phyloP scores from a whole-genome alignment of 257 asterid species.

The Lantana camara region DNA sequence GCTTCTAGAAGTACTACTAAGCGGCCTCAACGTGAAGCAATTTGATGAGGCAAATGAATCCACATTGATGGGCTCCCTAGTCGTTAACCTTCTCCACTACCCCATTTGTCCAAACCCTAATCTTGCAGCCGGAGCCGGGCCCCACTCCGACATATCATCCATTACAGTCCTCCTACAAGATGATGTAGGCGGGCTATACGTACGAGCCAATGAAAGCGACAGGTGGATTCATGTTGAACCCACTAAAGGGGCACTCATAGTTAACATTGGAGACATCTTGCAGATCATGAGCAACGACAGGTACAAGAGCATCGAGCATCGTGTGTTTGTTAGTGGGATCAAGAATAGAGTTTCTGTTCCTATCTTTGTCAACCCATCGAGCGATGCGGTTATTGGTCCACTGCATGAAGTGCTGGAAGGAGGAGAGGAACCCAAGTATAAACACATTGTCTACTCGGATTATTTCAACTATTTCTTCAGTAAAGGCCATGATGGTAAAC shows the following conservation, averaged over 20 bases:
- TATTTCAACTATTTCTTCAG: slow-evolving; percentile 57
- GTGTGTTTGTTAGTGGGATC: slow-evolving; percentile 36
- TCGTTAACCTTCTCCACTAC: slow-evolving; percentile 42
- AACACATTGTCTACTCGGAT: slow-evolving; percentile 41
- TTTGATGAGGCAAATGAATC: slow-evolving; percentile 39
- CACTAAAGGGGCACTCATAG: slow-evolving; percentile 46
- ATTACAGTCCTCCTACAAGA: slow-evolving; percentile 62
- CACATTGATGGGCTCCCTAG: slow-evolving; percentile 39
- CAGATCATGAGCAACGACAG: slow-evolving; percentile 58
- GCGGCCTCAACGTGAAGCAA: slow-evolving; percentile 44
- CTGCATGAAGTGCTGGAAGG: slow-evolving; percentile 39
- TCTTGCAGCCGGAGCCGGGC: slow-evolving; percentile 53
- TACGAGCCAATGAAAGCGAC: slow-evolving; percentile 31
- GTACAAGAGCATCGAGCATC: slow-evolving; percentile 64
- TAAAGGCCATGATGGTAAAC: slow-evolving; percentile 57
- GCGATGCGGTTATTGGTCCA: slow-evolving; percentile 48
- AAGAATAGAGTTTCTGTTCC: slow-evolving; percentile 55
- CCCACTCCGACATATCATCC: slow-evolving; percentile 54
- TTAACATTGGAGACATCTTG: slow-evolving; percentile 49
- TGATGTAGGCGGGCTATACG: slow-evolving; percentile 58
- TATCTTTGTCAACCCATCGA: slow-evolving; percentile 43
- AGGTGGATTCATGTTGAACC: slow-evolving; percentile 54
- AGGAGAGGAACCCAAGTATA: slow-evolving; percentile 48
- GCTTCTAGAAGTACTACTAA: slow-evolving; percentile 39
- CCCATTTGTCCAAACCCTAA: slow-evolving; percentile 51